Base-by-base conservation (phyloP, 2,329 filamentous ascomycete species). In the Pestalotiopsis sp. region DNA sequence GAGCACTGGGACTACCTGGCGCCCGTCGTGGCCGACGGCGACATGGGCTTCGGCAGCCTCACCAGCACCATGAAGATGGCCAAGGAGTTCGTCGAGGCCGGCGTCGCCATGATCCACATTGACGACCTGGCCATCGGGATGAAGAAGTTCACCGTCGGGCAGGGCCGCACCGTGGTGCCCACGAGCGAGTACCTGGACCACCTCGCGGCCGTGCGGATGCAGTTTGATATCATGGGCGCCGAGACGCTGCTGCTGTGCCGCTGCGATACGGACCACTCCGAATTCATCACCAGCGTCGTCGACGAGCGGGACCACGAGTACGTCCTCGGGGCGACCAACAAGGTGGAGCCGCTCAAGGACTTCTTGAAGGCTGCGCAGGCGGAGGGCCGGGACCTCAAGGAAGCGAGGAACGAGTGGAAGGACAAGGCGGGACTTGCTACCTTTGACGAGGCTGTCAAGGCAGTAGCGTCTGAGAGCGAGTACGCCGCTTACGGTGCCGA, bases 61-160 rank as follows among this genome's bases (percentile, higher is more conserved):
- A 83, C 81, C 0, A 76, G 75, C 2, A 79, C 78, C 4, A 78
- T 82, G 74, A 83, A 83, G 74, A 78, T 82, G 75, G 77, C 78
- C 5, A 74, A 76, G 31, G 74, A 77, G n/a, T 82, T 83, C 68
- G 80, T 82, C n/a, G 81, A 82, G 59, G 76, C 78, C 14, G 81
- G 81, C 5, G 81, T 81, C 1, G 81, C 81, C 11, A 82, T 82
- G 78, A 80, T 83, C 59, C 81, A 83, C 66, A 75, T 83, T 4
- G 81, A 83, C 67, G 81, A 83, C 67, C 72, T 83, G 38, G 81
- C 81, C 0, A 80, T 82, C 25, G 81, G 81, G 5, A 76, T 82
- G 72, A 83, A 83, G 73, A 83, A 83, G 71, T 83, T 83, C 65
- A 83, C 81, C 1, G 76, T 79, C 17, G 81, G 81, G 0, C 75